Conservation (phyloP, 139 green algal genomes). For the Picochlorum sp. region DNA sequence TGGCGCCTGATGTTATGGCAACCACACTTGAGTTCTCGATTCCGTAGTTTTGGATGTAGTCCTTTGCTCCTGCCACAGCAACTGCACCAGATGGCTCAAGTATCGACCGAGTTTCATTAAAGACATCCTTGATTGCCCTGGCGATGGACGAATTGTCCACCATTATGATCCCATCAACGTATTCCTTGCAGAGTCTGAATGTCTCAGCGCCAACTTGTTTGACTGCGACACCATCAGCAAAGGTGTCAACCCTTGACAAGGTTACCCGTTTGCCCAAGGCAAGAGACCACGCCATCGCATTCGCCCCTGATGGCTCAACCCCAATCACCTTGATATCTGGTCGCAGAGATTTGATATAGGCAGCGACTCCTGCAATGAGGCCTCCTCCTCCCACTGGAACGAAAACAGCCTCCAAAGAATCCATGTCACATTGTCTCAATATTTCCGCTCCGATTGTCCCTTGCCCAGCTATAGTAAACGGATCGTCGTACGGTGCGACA, state of each 20-base stretch:
- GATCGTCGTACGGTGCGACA: slow-evolving; percentile 91
- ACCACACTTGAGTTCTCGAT: slow-evolving; percentile 39
- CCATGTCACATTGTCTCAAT: slow-evolving; percentile 38
- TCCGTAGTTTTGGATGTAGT: slow-evolving; percentile 3
- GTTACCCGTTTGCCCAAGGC: slow-evolving; percentile 47
- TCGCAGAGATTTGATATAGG: slow-evolving; percentile 68
- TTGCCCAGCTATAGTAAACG: slow-evolving; percentile 87
- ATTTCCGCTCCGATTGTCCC: slow-evolving; percentile 92
- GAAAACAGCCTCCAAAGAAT: slow-evolving; percentile 75
- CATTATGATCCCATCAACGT: slow-evolving; percentile 84
- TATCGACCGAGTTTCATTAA: slow-evolving; percentile 76
- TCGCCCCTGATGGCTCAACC: slow-evolving; percentile 85
- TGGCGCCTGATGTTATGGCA: slow-evolving; percentile 52
- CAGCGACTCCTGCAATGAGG: slow-evolving; percentile 82
- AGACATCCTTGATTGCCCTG: slow-evolving; percentile 88
- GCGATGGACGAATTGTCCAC: slow-evolving; percentile 77
- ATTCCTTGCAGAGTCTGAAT: slow-evolving; percentile 76
- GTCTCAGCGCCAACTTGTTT: slow-evolving; percentile 72
- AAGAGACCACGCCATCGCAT: slow-evolving; percentile 83
- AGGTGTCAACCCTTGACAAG: slow-evolving; percentile 78
- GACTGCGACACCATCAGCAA: slow-evolving; percentile 61
- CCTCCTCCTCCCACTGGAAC: slow-evolving; percentile 84
- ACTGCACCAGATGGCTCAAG: slow-evolving; percentile 89
- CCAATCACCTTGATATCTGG: slow-evolving; percentile 72
- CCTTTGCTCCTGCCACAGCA: slow-evolving; percentile 78